Conservation (phyloP, 257 asterid species). For the Asclepias syriaca region DNA sequence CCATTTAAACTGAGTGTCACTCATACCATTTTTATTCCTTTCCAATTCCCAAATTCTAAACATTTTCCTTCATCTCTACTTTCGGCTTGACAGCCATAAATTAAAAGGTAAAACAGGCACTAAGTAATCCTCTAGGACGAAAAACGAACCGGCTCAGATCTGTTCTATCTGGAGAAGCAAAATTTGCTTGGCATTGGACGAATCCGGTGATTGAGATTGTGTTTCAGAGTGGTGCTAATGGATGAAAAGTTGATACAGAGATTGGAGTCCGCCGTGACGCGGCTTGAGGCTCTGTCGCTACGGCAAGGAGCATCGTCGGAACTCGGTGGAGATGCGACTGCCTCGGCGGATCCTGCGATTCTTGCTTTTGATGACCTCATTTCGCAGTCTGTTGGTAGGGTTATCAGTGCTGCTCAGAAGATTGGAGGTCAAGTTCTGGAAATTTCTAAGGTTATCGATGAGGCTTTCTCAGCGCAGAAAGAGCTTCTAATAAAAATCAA, state of each 20-base stretch:
- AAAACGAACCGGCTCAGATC: slow-evolving; percentile 27
- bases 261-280: slow-evolving; percentile 85
- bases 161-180: slow-evolving; percentile 14
- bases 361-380: slow-evolving; percentile 71
- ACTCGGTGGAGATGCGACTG: slow-evolving; percentile 41
- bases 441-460: slow-evolving; percentile 50
- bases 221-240: slow-evolving; percentile 27
- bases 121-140: background rate
- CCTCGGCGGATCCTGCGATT: slow-evolving; percentile 77
- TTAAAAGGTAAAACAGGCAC: background rate
- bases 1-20: slow-evolving; percentile 7
- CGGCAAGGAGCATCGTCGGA: slow-evolving; percentile 38
- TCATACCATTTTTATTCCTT: background rate
- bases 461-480: slow-evolving; percentile 68
- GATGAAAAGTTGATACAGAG: slow-evolving; percentile 70
- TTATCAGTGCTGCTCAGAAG: slow-evolving; percentile 62
- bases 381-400: slow-evolving; percentile 52
- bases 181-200: background rate
- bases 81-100: slow-evolving; percentile 15
- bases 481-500: slow-evolving; percentile 72
- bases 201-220: slow-evolving; percentile 14
- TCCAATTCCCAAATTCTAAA: slow-evolving; percentile 10
- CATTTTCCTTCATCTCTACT: slow-evolving; percentile 5
- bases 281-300: slow-evolving; percentile 67
- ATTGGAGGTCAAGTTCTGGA: slow-evolving; percentile 84